A percentile compares a stretch with the other conserved stretches of the same genome.
phyloP scores from a whole-genome alignment of 1,284 basidiomycete species.

The Cryptococcus sp. region DNA sequence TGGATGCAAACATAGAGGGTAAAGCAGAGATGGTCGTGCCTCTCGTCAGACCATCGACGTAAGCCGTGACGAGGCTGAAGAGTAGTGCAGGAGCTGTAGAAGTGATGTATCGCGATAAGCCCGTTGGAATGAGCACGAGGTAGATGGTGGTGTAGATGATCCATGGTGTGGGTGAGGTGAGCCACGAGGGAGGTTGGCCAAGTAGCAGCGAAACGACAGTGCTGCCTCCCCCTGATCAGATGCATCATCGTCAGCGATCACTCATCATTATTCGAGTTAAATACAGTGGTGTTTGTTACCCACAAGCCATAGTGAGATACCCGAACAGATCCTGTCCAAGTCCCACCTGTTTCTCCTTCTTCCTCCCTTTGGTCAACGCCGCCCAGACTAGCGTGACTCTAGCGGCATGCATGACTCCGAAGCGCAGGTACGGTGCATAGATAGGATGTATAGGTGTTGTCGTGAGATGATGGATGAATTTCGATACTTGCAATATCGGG shows the following conservation, averaged over 20 bases:
- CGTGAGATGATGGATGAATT: slow-evolving; percentile 34
- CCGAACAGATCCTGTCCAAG: slow-evolving; percentile 43
- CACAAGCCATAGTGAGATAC: slow-evolving; percentile 45
- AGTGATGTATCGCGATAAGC: slow-evolving; percentile 29
- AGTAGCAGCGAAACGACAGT: slow-evolving; percentile 40
- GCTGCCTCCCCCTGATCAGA: slow-evolving; percentile 43
- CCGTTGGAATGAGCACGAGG: slow-evolving; percentile 33
- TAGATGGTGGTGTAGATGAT: slow-evolving; percentile 39
- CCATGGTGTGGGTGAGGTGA: slow-evolving; percentile 44
- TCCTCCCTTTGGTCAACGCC: slow-evolving; percentile 26
- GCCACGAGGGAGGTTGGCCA: slow-evolving; percentile 45
- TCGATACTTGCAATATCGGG: slow-evolving; percentile 22
- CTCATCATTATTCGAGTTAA: background rate
- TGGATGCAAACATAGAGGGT: slow-evolving; percentile 13
- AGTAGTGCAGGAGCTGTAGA: slow-evolving; percentile 30
- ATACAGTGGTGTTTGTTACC: slow-evolving; percentile 11
- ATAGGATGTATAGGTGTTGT: slow-evolving; percentile 33
- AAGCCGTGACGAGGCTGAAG: slow-evolving; percentile 31
- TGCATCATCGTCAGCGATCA: too few species aligned
- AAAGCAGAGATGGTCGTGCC: slow-evolving; percentile 35
- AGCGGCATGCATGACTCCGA: slow-evolving; percentile 42
- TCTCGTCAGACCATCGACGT: slow-evolving; percentile 40
- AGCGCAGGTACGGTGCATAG: slow-evolving; percentile 38
- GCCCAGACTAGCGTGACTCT: slow-evolving; percentile 43
- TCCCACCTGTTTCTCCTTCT: slow-evolving; percentile 17